A percentile compares a stretch with the other conserved stretches of the same genome.
These are phyloP conservation scores for Boletus speciosus DNA, from an alignment of 768 basidiomycete genomes.

Conservation along the genomic window DNA sequence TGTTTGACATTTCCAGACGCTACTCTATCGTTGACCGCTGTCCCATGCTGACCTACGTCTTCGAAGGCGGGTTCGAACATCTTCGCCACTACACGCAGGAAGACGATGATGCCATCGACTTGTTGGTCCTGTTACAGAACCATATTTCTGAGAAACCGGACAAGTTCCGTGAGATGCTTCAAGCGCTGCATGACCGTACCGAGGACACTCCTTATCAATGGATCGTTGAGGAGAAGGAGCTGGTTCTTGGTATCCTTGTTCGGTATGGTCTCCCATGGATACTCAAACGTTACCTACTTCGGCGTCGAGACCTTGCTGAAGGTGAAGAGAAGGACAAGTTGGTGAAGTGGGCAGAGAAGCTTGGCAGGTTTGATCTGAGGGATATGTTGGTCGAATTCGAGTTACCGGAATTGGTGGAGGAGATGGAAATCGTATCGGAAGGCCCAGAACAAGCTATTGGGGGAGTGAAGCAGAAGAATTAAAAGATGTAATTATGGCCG, in stretches of 20 bases:
- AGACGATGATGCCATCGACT: slow-evolving; percentile 25
- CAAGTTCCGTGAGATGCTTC: slow-evolving; percentile 20
- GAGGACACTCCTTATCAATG: slow-evolving; percentile 22
- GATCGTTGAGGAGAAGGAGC: slow-evolving; percentile 25
- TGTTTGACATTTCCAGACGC: slow-evolving; percentile 27
- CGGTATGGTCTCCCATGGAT: slow-evolving; percentile 25
- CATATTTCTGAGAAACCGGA: slow-evolving; percentile 21
- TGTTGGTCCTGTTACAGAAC: slow-evolving; percentile 18
- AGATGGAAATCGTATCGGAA: slow-evolving; percentile 6
- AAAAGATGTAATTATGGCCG: slow-evolving; percentile 9
- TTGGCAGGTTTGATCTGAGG: slow-evolving; percentile 22
- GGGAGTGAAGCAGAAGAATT: neutral
- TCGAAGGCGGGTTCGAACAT: slow-evolving; percentile 28
- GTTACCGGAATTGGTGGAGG: slow-evolving; percentile 11
- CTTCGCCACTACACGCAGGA: slow-evolving; percentile 25
- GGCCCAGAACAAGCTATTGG: neutral
- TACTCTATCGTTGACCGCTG: slow-evolving; percentile 23
- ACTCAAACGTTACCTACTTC: slow-evolving; percentile 25
- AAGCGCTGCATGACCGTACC: slow-evolving; percentile 25
- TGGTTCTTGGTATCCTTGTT: slow-evolving; percentile 22
- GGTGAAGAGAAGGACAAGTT: slow-evolving; percentile 14
- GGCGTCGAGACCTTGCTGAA: slow-evolving; percentile 19
- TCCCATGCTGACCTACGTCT: slow-evolving; percentile 28
- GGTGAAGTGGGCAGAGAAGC: slow-evolving; percentile 13
- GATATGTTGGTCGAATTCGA: slow-evolving; percentile 22